Percentiles rank a stretch among this genome's conserved stretches.
These are phyloP conservation scores for Beauveria bassiana DNA, from an alignment of 2,329 filamentous ascomycete genomes.

Conservation along the genomic window DNA sequence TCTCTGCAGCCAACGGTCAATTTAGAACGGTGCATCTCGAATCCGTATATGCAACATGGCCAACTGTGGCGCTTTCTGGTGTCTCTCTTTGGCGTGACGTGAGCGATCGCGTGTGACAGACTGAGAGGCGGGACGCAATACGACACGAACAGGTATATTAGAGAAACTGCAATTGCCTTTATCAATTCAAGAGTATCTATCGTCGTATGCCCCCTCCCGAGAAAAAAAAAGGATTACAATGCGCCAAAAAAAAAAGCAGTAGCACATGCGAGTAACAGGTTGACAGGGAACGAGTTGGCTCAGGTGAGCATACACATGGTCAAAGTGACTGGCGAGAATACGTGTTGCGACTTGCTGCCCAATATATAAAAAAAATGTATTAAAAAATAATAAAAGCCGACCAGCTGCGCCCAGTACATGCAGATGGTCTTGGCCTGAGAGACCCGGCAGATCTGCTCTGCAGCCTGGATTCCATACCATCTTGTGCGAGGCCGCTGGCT, in stretches of 20 bases:
- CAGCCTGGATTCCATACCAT: neutral
- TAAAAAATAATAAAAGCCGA: neutral
- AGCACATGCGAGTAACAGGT: neutral
- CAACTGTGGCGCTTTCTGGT: neutral
- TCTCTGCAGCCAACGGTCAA: neutral
- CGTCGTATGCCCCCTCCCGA: too few species aligned
- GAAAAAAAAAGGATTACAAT: neutral
- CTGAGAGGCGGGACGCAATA: neutral
- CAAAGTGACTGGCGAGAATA: neutral
- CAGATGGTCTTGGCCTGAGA: neutral
- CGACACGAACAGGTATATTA: neutral
- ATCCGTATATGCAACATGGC: neutral
- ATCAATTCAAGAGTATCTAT: too few species aligned
- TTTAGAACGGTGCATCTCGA: neutral
- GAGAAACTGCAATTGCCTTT: neutral
- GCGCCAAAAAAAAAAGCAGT: too few species aligned
- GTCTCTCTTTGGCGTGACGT: neutral
- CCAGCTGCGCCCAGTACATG: neutral
- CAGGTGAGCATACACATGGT: conserved; percentile 4
- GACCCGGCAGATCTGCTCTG: neutral
- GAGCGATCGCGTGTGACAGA: neutral
- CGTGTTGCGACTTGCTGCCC: neutral
- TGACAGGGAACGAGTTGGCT: neutral
- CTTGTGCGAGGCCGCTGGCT: neutral
- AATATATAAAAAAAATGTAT: neutral